Conservation (phyloP, 768 basidiomycete species). For the Ramaria sp. region DNA sequence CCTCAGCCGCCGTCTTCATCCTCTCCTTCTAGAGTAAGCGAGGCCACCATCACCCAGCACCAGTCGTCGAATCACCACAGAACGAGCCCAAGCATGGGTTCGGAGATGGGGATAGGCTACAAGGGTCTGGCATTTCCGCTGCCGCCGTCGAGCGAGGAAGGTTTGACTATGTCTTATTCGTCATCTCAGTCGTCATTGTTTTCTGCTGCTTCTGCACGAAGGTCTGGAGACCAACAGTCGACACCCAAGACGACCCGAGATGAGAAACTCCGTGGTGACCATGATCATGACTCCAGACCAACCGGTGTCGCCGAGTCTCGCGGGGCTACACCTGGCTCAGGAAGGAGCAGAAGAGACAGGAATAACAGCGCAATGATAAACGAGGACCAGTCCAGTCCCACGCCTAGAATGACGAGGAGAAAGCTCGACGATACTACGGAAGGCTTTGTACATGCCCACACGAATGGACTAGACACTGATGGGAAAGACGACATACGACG, state of each 20-base stretch:
- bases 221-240: not conserved
- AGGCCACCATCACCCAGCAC: not conserved
- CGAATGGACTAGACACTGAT: not conserved
- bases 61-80: not conserved
- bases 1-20: not conserved
- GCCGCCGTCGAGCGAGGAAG: not conserved
- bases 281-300: not conserved
- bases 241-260: not conserved
- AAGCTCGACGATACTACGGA: not conserved
- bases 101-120: conserved; percentile 1
- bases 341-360: not conserved
- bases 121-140: not conserved
- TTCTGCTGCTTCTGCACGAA: not conserved
- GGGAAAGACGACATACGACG: not conserved
- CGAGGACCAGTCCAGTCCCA: not conserved
- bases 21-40: not conserved
- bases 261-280: not conserved
- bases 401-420: not conserved
- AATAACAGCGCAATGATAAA: not conserved
- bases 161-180: not conserved
- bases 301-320: not conserved
- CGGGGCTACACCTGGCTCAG: not conserved
- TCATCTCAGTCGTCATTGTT: not conserved
- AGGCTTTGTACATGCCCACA: not conserved
- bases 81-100: not conserved